phyloP scores from a whole-genome alignment of 2,329 filamentous ascomycete species.

The Escovopsis sp. region DNA sequence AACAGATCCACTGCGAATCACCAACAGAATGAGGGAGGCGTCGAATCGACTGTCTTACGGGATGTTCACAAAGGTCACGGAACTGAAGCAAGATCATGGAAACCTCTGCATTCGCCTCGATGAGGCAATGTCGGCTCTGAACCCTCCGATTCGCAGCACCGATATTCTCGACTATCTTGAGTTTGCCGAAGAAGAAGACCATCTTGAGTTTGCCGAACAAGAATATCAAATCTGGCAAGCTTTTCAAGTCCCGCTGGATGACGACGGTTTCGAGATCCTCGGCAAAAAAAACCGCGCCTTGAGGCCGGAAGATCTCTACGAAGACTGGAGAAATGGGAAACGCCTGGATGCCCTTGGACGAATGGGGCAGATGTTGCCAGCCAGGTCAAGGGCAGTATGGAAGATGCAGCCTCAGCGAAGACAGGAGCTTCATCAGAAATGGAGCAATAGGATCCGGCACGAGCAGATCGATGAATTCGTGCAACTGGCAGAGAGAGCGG shows the following conservation, averaged over 20 bases:
- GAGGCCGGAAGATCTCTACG: constrained; percentile 8
- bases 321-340: constrained; percentile 6
- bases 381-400: constrained; percentile 32
- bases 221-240: constrained; percentile 39
- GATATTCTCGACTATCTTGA: not conserved
- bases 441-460: constrained; percentile 29
- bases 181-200: not conserved
- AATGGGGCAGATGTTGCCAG: constrained; percentile 8
- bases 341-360: not conserved
- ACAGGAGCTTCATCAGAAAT: constrained; percentile 19
- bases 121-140: too few species aligned
- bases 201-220: constrained; percentile 36
- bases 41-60: not conserved
- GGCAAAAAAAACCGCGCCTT: constrained; percentile 30
- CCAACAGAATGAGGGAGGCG: constrained; percentile 16
- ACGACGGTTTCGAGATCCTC: constrained; percentile 30
- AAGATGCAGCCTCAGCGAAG: constrained; percentile 25
- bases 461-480: constrained; percentile 32
- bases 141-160: too few species aligned
- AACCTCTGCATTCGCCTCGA: too few species aligned
- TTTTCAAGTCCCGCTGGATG: constrained; percentile 31
- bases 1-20: constrained; percentile 34
- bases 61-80: too few species aligned
- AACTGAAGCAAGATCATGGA: too few species aligned
- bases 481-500: constrained; percentile 23